A percentile compares a stretch with the other conserved stretches of the same genome.
These are phyloP conservation scores for Hanseniaspora taiwanica DNA, from an alignment of 805 yeast species.

Conservation along the genomic window DNA sequence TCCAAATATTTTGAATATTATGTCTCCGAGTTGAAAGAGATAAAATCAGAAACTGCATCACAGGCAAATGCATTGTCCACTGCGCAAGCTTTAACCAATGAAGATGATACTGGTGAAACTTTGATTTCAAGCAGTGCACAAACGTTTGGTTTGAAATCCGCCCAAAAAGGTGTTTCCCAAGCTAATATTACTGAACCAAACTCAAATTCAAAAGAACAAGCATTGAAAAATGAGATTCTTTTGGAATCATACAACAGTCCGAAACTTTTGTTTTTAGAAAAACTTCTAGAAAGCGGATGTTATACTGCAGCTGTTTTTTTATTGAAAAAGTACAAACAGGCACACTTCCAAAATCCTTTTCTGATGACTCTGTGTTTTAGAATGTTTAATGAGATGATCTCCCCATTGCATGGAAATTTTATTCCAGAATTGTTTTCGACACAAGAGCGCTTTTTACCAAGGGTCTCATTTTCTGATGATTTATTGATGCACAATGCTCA, in stretches of 20 bases:
- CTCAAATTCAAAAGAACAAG: conserved; percentile 2
- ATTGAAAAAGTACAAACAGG: conserved; percentile 45
- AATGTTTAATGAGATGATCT: conserved; percentile 34
- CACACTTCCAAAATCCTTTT: conserved; percentile 41
- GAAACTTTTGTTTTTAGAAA: conserved; percentile 37
- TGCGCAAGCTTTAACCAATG: conserved; percentile 72
- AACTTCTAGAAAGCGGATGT: conserved; percentile 45
- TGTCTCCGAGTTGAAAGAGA: conserved; percentile 36
- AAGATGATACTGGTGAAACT: conserved; percentile 24
- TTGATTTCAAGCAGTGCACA: background rate
- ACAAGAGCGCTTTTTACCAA: conserved; percentile 3
- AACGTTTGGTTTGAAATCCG: background rate
- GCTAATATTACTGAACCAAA: conserved; percentile 1
- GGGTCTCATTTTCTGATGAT: background rate
- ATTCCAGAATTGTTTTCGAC: background rate
- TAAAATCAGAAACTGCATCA: conserved; percentile 47
- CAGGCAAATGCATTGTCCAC: conserved; percentile 59
- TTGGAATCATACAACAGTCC: conserved; percentile 12
- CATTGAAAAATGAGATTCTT: conserved; percentile 11
- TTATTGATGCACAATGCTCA: background rate
- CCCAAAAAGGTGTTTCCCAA: background rate
- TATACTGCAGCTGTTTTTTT: conserved; percentile 49
- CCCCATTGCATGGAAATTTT: conserved; percentile 29
- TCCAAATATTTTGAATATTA: conserved; percentile 29
- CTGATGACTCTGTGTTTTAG: conserved; percentile 35